These are phyloP conservation scores for Pythium guiyangense DNA, from an alignment of 352 stramenopile species.

Conservation along the genomic window DNA sequence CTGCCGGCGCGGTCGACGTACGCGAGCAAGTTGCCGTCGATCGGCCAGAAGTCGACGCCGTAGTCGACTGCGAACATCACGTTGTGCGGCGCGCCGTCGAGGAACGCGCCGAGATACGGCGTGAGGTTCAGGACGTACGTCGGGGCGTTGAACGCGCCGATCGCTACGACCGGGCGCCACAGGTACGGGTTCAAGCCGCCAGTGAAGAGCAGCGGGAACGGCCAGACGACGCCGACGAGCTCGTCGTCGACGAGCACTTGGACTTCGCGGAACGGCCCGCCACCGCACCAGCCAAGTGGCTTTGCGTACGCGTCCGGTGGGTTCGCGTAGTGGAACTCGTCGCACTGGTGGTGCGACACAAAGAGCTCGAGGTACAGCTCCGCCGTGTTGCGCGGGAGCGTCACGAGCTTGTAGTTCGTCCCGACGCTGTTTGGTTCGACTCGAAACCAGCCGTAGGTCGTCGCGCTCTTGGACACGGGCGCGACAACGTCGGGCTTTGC, in stretches of 20 bases:
- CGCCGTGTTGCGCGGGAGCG: conserved; percentile 51
- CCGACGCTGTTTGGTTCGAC: conserved; percentile 39
- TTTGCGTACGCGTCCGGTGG: conserved; percentile 31
- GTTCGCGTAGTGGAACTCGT: conserved; percentile 78
- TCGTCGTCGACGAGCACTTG: conserved; percentile 62
- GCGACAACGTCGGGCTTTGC: conserved; percentile 35
- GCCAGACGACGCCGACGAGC: conserved; percentile 62
- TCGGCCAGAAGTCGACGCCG: conserved; percentile 65
- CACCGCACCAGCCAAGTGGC: conserved; percentile 24
- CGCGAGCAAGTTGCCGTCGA: conserved; percentile 57
- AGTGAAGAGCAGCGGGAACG: conserved; percentile 75
- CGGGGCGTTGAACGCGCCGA: conserved; percentile 65
- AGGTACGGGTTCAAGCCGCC: conserved; percentile 71
- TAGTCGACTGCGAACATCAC: conserved; percentile 60
- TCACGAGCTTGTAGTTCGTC: conserved; percentile 36
- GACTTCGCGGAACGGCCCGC: conserved; percentile 61
- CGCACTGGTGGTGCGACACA: conserved; percentile 67
- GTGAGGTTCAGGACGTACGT: conserved; percentile 74
- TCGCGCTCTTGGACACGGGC: conserved; percentile 36
- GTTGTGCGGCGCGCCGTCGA: conserved; percentile 42
- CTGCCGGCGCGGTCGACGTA: conserved; percentile 39
- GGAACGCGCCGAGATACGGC: conserved; percentile 59
- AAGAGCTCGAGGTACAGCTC: conserved; percentile 68
- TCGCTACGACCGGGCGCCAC: conserved; percentile 71
- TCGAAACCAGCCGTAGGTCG: conserved; percentile 60